These are phyloP conservation scores for Staphylotrichum tortipilum DNA, from an alignment of 495 filamentous ascomycete species.

Conservation along the genomic window DNA sequence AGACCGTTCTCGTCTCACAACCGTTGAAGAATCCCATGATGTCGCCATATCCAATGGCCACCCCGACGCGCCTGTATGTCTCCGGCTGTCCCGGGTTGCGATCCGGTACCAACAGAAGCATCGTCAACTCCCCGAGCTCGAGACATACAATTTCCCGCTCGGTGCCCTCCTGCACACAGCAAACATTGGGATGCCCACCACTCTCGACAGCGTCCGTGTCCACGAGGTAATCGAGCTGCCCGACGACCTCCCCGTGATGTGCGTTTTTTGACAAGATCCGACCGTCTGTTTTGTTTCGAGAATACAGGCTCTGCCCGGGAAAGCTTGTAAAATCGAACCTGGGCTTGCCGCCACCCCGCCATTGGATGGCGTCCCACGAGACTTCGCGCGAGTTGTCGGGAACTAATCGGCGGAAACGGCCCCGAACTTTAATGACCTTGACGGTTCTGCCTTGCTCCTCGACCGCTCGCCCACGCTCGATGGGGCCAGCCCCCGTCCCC, in stretches of 20 bases:
- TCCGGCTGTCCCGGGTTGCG: no score
- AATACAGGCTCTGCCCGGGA: constrained; percentile 14
- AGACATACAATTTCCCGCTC: no score
- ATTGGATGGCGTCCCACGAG: constrained; percentile 17
- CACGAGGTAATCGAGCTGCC: constrained; percentile 22
- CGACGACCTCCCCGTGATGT: constrained; percentile 24
- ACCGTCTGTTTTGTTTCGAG: constrained; percentile 17
- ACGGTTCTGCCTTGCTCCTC: constrained; percentile 20
- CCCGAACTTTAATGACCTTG: constrained; percentile 19
- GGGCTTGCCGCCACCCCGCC: constrained; percentile 2
- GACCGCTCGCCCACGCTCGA: constrained; percentile 9
- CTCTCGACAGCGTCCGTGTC: no score
- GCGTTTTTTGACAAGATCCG: constrained; percentile 22
- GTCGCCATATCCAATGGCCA: no score
- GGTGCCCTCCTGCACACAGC: no score
- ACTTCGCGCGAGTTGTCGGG: constrained; percentile 9
- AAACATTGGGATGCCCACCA: no score
- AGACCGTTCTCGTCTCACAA: no score
- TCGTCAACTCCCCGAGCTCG: no score
- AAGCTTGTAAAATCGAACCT: constrained; percentile 19
- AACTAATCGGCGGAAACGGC: constrained; percentile 23
- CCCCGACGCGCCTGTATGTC: no score
- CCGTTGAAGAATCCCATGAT: no score
- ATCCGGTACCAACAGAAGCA: no score
- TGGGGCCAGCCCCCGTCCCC: no score